A percentile compares a stretch with the other conserved stretches of the same genome.
phyloP scores from a whole-genome alignment of 2,329 filamentous ascomycete species.

The Graphilbum fragrans region DNA sequence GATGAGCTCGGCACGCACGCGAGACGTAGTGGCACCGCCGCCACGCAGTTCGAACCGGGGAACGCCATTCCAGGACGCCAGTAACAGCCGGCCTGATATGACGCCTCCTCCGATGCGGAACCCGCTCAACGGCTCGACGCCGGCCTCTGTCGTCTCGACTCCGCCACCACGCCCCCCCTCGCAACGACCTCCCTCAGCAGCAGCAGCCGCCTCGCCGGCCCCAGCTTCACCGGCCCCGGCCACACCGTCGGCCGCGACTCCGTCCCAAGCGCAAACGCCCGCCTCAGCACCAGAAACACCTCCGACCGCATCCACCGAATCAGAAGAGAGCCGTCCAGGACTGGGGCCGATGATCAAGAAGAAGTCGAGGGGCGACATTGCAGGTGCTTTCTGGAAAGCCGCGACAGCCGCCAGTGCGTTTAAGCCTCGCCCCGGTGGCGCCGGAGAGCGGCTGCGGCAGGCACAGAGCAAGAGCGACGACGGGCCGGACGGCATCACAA shows the following conservation, averaged over 20 bases:
- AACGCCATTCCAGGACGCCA: constrained; percentile 1
- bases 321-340: constrained; percentile 48
- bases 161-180: neutral
- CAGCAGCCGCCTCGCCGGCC: neutral
- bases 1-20: constrained; percentile 36
- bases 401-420: constrained; percentile 62
- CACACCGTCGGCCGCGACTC: constrained; percentile 8
- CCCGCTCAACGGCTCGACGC: constrained; percentile 3
- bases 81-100: neutral
- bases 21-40: constrained; percentile 33
- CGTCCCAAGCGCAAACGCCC: constrained; percentile 8
- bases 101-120: constrained; percentile 7
- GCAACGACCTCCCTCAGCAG: neutral
- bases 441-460: constrained; percentile 64
- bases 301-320: constrained; percentile 16
- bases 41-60: constrained; percentile 25
- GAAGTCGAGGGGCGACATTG: constrained; percentile 59
- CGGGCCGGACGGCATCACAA: constrained; percentile 79
- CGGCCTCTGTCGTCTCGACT: neutral
- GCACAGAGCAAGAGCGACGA: constrained; percentile 44
- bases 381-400: constrained; percentile 67
- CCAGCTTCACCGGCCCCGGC: constrained; percentile 6
- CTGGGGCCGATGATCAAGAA: constrained; percentile 85
- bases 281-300: constrained; percentile 2
- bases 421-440: constrained; percentile 79